Base-by-base conservation (phyloP, 805 yeast genomes). In the Candida adriatica region DNA sequence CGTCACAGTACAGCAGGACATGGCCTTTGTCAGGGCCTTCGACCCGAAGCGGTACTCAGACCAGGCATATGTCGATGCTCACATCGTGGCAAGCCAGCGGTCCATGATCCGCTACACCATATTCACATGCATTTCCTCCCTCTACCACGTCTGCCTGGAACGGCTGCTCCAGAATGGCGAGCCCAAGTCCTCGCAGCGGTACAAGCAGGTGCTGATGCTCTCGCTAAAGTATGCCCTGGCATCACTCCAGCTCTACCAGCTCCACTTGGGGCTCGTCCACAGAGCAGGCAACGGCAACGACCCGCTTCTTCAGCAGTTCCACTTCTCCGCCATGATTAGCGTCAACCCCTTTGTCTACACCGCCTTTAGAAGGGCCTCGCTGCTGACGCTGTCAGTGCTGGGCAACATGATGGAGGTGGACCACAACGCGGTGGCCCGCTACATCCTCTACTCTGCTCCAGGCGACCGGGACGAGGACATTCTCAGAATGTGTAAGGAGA, bases 141-240 rank as follows among this genome's bases (percentile, higher is more conserved):
- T 34, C 15, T 34, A 34, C 18, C 33, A 34, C n/a, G 27, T 30
- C 5, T 30, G 31, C n/a, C 28, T 30, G 6, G 24, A 28, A 13
- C 13, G 38, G 13, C 19, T 34, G 13, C 6, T 19, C 3, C 38
- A 34, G 21, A 23, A 21, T 13, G 27, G 25, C 3, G 38, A 34
- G 13, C 31, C 33, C 4, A 16, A 13, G 5, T 13, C 34, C 7
- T 34, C 38, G 2, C 17, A 30, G 24, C 18, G 34, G 17, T 34
- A 24, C 17, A 24, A 27, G 8, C 11, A 34, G 11, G 26, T 27
- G 10, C 18, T 27, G 14, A 27, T 27, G 31, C 29, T 34, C 13
- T 7, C 34, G 6, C 10, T 34, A 16, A 34, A 34, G 15, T 34
- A 34, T 15, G 30, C 38, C 16, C 15, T 34, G 16, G 33, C 38